These are phyloP conservation scores for Tetragonia tetragonoides DNA, from an alignment of 148 eudicot genomes.

Conservation along the genomic window DNA sequence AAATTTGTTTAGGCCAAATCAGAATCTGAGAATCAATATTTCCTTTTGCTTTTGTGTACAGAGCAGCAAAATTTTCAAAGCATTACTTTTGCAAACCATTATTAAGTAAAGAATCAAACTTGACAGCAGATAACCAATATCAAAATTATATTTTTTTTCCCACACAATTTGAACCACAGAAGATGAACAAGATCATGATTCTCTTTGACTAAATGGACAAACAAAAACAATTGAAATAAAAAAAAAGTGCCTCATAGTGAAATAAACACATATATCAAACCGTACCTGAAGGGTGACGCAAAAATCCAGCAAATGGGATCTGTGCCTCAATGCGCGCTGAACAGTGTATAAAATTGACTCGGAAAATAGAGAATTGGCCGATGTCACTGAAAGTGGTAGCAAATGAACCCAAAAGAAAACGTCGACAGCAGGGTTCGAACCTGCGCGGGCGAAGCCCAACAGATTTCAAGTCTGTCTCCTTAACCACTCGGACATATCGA, in stretches of 20 bases:
- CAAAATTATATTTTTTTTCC: conserved; percentile 5
- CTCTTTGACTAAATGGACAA: conserved; percentile 8
- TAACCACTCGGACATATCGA: conserved; percentile 21
- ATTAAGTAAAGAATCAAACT: conserved; percentile 25
- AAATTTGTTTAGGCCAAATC: conserved; percentile 14
- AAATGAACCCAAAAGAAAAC: background rate
- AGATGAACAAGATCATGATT: background rate
- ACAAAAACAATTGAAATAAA: background rate
- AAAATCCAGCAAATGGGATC: background rate
- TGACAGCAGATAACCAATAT: background rate
- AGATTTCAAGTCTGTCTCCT: conserved; percentile 90
- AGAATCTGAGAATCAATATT: conserved; percentile 23
- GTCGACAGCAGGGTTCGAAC: conserved; percentile 99
- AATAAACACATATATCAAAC: background rate
- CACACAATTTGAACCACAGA: background rate
- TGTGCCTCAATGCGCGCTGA: background rate
- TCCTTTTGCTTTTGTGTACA: conserved; percentile 18
- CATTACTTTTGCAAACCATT: conserved; percentile 17
- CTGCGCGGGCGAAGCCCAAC: conserved; percentile 98
- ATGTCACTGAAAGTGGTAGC: no score
- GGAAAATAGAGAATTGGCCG: no score
- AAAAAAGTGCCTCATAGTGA: background rate
- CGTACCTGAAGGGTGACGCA: conserved; percentile 3
- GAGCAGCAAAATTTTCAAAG: conserved; percentile 12
- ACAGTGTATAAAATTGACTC: no score